phyloP scores from a whole-genome alignment of 306 rosid genomes.

The Quercus bicolor region DNA sequence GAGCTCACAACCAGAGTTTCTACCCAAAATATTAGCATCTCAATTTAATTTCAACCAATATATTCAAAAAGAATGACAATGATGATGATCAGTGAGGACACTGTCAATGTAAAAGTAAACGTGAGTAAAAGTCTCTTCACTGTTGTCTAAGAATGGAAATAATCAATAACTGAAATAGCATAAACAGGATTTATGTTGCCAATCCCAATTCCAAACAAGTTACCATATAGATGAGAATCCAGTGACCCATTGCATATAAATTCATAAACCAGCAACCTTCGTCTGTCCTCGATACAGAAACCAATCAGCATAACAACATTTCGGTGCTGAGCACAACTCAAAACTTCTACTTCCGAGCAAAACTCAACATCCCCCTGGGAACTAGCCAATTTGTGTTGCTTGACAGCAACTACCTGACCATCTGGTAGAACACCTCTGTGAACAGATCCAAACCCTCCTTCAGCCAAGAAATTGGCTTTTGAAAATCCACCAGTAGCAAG shows the following conservation, averaged over 20 bases:
- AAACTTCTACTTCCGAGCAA: conserved; percentile 97
- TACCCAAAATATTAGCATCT: not conserved
- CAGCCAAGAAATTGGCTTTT: conserved; percentile 93
- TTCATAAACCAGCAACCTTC: conserved; percentile 92
- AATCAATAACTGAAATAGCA: not conserved
- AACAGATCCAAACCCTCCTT: conserved; percentile 97
- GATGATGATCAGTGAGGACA: not conserved
- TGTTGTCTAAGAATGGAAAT: not conserved
- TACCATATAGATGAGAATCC: conserved; percentile 95
- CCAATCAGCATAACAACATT: conserved; percentile 98
- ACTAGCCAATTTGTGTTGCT: conserved; percentile 97
- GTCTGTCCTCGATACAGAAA: conserved; percentile 90
- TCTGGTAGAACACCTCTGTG: conserved; percentile 96
- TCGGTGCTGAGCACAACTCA: conserved; percentile 98
- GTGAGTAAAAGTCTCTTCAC: not conserved
- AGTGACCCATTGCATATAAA: conserved; percentile 96
- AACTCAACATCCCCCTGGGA: conserved; percentile 96
- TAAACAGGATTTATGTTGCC: not conserved
- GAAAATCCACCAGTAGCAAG: conserved; percentile 97
- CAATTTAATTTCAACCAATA: conserved; percentile 2
- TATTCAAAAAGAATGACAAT: not conserved
- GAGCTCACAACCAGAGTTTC: conserved; percentile 20
- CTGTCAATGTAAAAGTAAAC: not conserved
- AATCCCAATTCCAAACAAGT: conserved; percentile 14
- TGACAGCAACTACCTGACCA: conserved; percentile 95